A percentile compares a stretch with the other conserved stretches of the same genome.
Conservation (phyloP, 345 rosid genomes). For the Hibiscus syriacus region DNA sequence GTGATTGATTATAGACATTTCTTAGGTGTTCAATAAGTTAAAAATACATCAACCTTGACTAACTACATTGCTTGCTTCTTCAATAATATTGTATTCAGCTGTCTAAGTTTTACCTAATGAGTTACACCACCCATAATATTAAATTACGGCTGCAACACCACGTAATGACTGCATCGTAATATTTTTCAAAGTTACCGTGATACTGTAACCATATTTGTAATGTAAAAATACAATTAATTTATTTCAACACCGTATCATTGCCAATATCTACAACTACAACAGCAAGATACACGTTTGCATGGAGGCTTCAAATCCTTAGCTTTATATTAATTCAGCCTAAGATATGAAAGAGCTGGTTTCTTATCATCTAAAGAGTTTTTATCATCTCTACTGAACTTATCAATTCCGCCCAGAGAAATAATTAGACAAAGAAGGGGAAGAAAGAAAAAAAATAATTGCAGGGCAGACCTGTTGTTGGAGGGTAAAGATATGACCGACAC, state of each 20-base stretch:
- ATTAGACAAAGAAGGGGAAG: not conserved
- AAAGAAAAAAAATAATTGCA: not conserved
- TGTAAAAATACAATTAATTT: no score
- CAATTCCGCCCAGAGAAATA: not conserved
- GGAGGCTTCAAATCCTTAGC: not conserved
- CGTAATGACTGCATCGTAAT: no score
- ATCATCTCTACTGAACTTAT: not conserved
- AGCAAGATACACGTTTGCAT: not conserved
- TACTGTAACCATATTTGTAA: no score
- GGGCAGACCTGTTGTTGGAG: slow-evolving; percentile 73
- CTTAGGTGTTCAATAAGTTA: not conserved
- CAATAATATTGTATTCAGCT: not conserved
- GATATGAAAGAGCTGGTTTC: no score
- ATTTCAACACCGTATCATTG: no score
- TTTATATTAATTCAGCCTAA: no score
- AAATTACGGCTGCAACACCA: no score
- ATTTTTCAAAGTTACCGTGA: no score
- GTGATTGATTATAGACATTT: not conserved
- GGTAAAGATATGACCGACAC: slow-evolving; percentile 63
- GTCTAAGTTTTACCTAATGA: not conserved
- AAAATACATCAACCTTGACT: slow-evolving; percentile 6
- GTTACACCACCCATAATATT: no score
- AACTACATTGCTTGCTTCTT: not conserved
- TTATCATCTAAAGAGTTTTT: no score
- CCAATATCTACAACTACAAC: no score